Percentiles rank a stretch among this genome's conserved stretches.
Conservation (phyloP, 352 stramenopile species). For the Globisporangium megalacanthum region DNA sequence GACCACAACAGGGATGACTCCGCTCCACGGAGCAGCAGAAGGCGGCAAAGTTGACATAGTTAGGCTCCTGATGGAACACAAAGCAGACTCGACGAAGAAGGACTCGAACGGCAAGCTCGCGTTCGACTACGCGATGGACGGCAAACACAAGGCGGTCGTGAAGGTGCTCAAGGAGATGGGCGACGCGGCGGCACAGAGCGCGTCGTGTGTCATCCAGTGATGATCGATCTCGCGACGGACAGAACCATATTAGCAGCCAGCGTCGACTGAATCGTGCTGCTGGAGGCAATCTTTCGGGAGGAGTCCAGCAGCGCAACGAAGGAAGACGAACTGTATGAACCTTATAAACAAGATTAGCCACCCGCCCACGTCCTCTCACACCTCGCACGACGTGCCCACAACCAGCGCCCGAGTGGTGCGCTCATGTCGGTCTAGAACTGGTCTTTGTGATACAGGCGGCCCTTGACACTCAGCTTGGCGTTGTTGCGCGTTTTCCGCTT, state of each 20-base stretch:
- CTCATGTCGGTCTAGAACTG: slow-evolving; percentile 39
- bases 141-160: slow-evolving; percentile 89
- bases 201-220: slow-evolving; percentile 84
- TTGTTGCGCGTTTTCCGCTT: slow-evolving; percentile 70
- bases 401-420: too few relatives aligned
- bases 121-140: slow-evolving; percentile 90
- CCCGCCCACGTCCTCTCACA: not conserved
- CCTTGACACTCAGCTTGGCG: slow-evolving; percentile 85
- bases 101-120: slow-evolving; percentile 88
- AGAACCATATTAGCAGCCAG: slow-evolving; percentile 1
- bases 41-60: slow-evolving; percentile 90
- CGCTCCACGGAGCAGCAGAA: slow-evolving; percentile 86
- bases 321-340: slow-evolving; percentile 16
- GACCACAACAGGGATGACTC: slow-evolving; percentile 88
- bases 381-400: too few relatives aligned
- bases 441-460: slow-evolving; percentile 78
- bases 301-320: slow-evolving; percentile 1
- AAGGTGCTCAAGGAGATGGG: slow-evolving; percentile 93
- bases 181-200: slow-evolving; percentile 80
- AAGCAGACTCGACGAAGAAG: slow-evolving; percentile 84
- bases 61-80: slow-evolving; percentile 88
- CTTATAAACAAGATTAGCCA: slow-evolving; percentile 32
- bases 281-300: slow-evolving; percentile 2
- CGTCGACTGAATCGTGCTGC: not conserved
- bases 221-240: not conserved